phyloP scores from a whole-genome alignment of 129 eudicot genomes.

The Solidago caesia region DNA sequence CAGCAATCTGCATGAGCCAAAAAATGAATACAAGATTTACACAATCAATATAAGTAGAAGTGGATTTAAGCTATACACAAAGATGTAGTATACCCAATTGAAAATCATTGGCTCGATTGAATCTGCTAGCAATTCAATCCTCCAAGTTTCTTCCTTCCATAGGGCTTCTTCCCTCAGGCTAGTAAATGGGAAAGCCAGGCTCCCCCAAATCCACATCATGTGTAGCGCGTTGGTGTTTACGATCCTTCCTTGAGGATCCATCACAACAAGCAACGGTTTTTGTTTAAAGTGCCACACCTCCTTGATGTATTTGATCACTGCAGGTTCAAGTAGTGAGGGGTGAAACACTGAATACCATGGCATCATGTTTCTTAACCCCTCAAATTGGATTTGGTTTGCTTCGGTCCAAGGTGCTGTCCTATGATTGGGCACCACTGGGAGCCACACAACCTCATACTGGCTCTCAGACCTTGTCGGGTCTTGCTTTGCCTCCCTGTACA shows the following conservation, averaged over 20 bases:
- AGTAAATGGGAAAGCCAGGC: slow-evolving; percentile 70
- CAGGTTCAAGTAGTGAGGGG: slow-evolving; percentile 69
- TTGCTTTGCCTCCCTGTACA: slow-evolving; percentile 56
- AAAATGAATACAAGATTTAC: not conserved
- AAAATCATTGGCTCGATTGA: slow-evolving; percentile 61
- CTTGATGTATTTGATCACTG: slow-evolving; percentile 59
- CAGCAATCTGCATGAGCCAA: slow-evolving; percentile 35
- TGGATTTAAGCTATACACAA: not conserved
- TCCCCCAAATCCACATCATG: slow-evolving; percentile 98
- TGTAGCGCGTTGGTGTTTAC: slow-evolving; percentile 65
- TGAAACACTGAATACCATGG: slow-evolving; percentile 80
- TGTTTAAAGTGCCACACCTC: slow-evolving; percentile 73
- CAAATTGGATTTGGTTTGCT: slow-evolving; percentile 42
- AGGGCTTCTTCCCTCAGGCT: slow-evolving; percentile 61
- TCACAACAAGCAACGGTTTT: slow-evolving; percentile 73
- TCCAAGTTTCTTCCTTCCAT: slow-evolving; percentile 76
- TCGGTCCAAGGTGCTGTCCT: slow-evolving; percentile 40
- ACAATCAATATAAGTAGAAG: not conserved
- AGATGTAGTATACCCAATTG: slow-evolving; percentile 49
- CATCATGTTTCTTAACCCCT: slow-evolving; percentile 50
- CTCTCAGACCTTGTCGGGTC: slow-evolving; percentile 52
- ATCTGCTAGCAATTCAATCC: slow-evolving; percentile 67
- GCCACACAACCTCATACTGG: slow-evolving; percentile 78
- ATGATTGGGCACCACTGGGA: slow-evolving; percentile 52
- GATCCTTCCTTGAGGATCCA: slow-evolving; percentile 79